Evolutionary conservation across 1,139 yeast genomes (phyloP).

Genomic region (Candida smagusa): DNA sequence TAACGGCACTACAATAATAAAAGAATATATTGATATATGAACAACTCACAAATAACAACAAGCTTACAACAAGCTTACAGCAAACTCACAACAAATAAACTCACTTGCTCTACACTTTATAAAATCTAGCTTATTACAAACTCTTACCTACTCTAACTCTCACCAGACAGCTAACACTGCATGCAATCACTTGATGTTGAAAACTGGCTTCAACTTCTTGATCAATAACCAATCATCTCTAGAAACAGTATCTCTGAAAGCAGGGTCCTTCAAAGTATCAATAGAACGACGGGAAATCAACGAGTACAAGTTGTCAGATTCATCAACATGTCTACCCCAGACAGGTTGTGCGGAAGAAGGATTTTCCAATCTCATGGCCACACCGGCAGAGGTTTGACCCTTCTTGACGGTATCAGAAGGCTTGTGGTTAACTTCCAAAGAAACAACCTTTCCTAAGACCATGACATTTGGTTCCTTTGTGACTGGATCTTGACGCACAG

Average conservation of each 20-base stretch:
- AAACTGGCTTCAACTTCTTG: conserved; percentile 82
- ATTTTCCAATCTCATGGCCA: conserved; percentile 94
- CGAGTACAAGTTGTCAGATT: conserved; percentile 83
- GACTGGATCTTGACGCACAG: conserved; percentile 83
- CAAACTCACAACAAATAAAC: no score
- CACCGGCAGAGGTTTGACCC: conserved; percentile 97
- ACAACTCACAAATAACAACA: no score
- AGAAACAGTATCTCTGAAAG: conserved; percentile 89
- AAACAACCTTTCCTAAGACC: conserved; percentile 79
- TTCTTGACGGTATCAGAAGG: conserved; percentile 75
- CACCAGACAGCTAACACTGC: not conserved
- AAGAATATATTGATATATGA: no score
- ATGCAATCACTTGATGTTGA: conserved; percentile 60
- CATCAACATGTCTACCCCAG: conserved; percentile 99
- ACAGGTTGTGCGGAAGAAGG: conserved; percentile 92
- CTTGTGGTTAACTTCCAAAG: conserved; percentile 93
- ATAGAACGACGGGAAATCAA: conserved; percentile 83
- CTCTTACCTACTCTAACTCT: not conserved
- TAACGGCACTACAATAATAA: no score
- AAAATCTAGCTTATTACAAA: not conserved
- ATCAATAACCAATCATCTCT: conserved; percentile 94
- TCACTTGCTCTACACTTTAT: no score
- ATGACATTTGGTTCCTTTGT: conserved; percentile 73
- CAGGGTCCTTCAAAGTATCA: conserved; percentile 97
- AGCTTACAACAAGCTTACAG: no score